These are phyloP conservation scores for Blastobotrys chiropterorum DNA, from an alignment of 805 yeast species.

Conservation along the genomic window DNA sequence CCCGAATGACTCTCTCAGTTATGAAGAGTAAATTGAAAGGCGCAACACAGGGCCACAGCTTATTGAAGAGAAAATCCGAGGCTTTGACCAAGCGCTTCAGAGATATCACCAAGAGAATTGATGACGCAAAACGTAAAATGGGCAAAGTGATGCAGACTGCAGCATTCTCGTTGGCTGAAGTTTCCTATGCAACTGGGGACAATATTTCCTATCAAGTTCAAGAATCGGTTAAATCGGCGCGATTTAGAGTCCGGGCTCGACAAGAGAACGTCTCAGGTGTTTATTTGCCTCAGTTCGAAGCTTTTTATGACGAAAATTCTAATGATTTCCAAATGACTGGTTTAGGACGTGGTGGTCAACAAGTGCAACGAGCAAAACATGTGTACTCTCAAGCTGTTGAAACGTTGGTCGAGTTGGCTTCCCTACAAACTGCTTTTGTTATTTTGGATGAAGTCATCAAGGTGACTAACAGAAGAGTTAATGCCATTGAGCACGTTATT, in stretches of 20 bases:
- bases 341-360: slow-evolving; percentile 97
- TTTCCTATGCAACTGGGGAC: slow-evolving; percentile 95
- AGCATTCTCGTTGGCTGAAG: slow-evolving; percentile 94
- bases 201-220: slow-evolving; percentile 93
- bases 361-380: slow-evolving; percentile 86
- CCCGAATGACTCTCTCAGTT: slow-evolving; percentile 92
- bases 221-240: slow-evolving; percentile 80
- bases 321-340: slow-evolving; percentile 97
- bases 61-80: slow-evolving; percentile 91
- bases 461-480: slow-evolving; percentile 96
- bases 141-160: slow-evolving; percentile 98
- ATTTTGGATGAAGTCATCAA: slow-evolving; percentile 96
- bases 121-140: slow-evolving; percentile 94
- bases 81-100: slow-evolving; percentile 95
- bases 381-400: slow-evolving; percentile 97
- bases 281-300: slow-evolving; percentile 84
- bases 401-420: slow-evolving; percentile 90
- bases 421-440: slow-evolving; percentile 93
- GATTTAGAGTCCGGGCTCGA: slow-evolving; percentile 84
- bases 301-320: slow-evolving; percentile 72
- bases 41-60: slow-evolving; percentile 92
- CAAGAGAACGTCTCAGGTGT: slow-evolving; percentile 98
- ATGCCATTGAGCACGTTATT: slow-evolving; percentile 96
- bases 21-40: slow-evolving; percentile 97
- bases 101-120: slow-evolving; percentile 89